Evolutionary conservation across 179 eudicot species (phyloP), one percentile per base, ranked within the genome.

Genomic region (Beta lomatogona): DNA sequence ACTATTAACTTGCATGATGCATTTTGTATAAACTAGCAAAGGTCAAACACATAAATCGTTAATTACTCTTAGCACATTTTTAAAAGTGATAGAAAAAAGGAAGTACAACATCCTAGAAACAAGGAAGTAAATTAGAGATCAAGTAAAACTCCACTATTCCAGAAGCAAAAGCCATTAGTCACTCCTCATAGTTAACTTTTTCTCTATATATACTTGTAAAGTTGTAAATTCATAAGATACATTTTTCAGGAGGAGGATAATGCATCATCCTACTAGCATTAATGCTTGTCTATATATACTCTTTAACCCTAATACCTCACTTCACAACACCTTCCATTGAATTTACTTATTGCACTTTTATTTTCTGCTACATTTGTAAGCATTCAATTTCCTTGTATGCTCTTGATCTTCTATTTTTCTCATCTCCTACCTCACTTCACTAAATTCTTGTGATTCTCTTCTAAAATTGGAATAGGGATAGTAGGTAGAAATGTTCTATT

Each of bases 251-350:
- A 60, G 50, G n/a, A 45, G 4, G 79, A 41, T 65, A 68, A 66
- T 75, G 73, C 46, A 6, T 36, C 41, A 58, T n/a, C 48, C 5
- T 15, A 45, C 15, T 57, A 25, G 18, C 53, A 50, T 45, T 2
- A 65, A 46, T 74, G 16, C 66, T 28, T 45, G 76, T 28, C 61
- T 82, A 55, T 54, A 68, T 69, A 82, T 19, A 82, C 52, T 15
- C 36, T 7, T 63, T 46, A 21, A 14, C 25, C 28, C 60, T 57
- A 66, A 45, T 50, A 19, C 61, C 41, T 53, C 11, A 53, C 59
- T 25, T 50, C 76, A 48, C 50, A 45, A 65, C 11, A 77, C 52
- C 65, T 69, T 78, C n/a, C 5, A 18, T 63, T 44, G 1, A 25
- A n/a, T 60, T 60, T 19, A 18, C 65, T 18, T 60, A 6, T 18